Conservation (phyloP, 768 basidiomycete species). For the Terana coerulea region DNA sequence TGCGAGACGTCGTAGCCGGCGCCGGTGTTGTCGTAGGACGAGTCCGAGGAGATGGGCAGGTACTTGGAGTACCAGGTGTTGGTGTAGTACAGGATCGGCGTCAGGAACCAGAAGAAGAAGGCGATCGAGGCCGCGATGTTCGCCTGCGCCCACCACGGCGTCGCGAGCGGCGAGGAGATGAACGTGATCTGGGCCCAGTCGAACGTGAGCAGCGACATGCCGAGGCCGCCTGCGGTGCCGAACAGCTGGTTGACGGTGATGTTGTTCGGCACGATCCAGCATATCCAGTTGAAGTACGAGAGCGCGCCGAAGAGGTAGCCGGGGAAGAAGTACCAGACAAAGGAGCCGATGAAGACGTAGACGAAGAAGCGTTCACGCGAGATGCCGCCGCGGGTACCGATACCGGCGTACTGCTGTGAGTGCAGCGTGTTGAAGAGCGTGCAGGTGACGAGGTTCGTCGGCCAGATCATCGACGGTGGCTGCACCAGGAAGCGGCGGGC, state of each 20-base stretch:
- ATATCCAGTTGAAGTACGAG: conserved; percentile 41
- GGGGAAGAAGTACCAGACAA: conserved; percentile 57
- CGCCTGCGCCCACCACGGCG: conserved; percentile 68
- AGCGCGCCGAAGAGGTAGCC: conserved; percentile 66
- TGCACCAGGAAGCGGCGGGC: conserved; percentile 42
- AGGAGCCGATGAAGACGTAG: conserved; percentile 36
- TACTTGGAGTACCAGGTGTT: conserved; percentile 31
- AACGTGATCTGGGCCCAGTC: conserved; percentile 77
- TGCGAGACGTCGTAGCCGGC: conserved; percentile 36
- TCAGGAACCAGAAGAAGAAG: conserved; percentile 39
- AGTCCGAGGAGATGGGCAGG: conserved; percentile 46
- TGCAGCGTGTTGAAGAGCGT: conserved; percentile 45
- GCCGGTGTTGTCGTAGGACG: conserved; percentile 39
- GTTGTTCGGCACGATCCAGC: conserved; percentile 72
- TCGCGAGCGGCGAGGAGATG: conserved; percentile 62
- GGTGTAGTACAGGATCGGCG: conserved; percentile 34
- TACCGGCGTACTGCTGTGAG: conserved; percentile 37
- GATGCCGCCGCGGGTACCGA: conserved; percentile 42
- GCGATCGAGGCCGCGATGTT: conserved; percentile 50
- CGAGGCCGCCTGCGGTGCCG: conserved; percentile 69
- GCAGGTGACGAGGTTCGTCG: conserved; percentile 37
- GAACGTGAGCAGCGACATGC: conserved; percentile 67
- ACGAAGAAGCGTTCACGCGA: conserved; percentile 52
- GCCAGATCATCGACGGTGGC: conserved; percentile 47
- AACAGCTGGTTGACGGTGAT: conserved; percentile 79